phyloP scores from a whole-genome alignment of 2,329 filamentous ascomycete genomes.

The Alternaria hordeiaustralica region DNA sequence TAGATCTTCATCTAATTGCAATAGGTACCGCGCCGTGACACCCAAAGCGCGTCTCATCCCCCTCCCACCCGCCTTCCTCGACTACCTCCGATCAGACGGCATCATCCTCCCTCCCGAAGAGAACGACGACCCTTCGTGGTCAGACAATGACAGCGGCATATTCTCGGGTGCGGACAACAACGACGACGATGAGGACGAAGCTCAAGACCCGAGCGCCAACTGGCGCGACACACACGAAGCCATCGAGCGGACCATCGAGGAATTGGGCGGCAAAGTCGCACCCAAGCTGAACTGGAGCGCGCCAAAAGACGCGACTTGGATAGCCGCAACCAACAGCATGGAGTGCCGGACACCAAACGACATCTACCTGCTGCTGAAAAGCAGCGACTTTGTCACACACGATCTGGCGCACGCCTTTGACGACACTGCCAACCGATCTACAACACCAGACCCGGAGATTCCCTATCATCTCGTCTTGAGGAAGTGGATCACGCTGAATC shows the following conservation, averaged over 20 bases:
- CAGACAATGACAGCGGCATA: constrained; percentile 60
- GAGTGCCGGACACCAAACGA: constrained; percentile 90
- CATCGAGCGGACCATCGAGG: constrained; percentile 78
- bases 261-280: constrained; percentile 83
- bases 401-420: constrained; percentile 94
- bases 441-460: constrained; percentile 54
- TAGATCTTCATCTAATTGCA: neutral
- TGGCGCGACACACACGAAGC: constrained; percentile 76
- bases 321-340: constrained; percentile 84
- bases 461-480: constrained; percentile 83
- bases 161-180: constrained; percentile 54
- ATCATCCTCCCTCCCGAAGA: constrained; percentile 83
- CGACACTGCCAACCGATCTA: constrained; percentile 59
- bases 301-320: constrained; percentile 95
- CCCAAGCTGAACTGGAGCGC: constrained; percentile 98
- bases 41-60: constrained; percentile 87
- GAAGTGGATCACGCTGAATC: constrained; percentile 87
- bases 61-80: constrained; percentile 75
- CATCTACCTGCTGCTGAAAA: constrained; percentile 91
- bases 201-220: constrained; percentile 64
- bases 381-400: constrained; percentile 91
- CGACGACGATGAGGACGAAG: constrained; percentile 62
- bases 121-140: constrained; percentile 51
- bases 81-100: constrained; percentile 89
- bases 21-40: constrained; percentile 78